phyloP scores from a whole-genome alignment of 345 rosid species.

The Chamaenerion angustifolium region DNA sequence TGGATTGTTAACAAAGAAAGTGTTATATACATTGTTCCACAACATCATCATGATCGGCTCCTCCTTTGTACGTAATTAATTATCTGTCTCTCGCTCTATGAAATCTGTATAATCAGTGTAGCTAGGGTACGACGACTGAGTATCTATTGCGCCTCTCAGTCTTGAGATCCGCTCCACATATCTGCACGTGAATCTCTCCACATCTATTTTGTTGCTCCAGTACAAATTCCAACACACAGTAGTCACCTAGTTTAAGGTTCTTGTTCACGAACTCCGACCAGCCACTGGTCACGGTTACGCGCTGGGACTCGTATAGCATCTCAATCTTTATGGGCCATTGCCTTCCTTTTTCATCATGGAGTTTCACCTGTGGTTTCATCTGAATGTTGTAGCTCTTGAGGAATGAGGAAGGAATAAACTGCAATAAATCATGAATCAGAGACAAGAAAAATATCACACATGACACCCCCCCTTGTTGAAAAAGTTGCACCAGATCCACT shows the following conservation, averaged over 20 bases:
- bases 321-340: constrained; percentile 2
- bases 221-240: constrained; percentile 4
- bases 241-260: background rate
- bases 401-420: constrained; percentile 1
- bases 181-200: background rate
- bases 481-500: too few species aligned
- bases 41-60: background rate
- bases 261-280: constrained; percentile 2
- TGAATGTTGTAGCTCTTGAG: background rate
- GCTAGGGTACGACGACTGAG: background rate
- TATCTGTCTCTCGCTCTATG: too few species aligned
- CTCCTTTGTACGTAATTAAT: too few species aligned
- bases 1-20: too few species aligned
- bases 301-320: background rate
- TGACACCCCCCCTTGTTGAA: too few species aligned
- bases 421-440: constrained; percentile 3
- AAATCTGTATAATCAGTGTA: too few species aligned
- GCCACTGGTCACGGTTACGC: background rate
- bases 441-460: too few species aligned
- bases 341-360: constrained; percentile 7
- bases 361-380: constrained; percentile 1
- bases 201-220: constrained; percentile 5
- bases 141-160: background rate
- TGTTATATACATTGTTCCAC: too few species aligned
- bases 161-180: background rate